Evolutionary conservation across 768 basidiomycete genomes (phyloP), one percentile per base, ranked within the genome.

Genomic region (Rhodotorula toruloides): DNA sequence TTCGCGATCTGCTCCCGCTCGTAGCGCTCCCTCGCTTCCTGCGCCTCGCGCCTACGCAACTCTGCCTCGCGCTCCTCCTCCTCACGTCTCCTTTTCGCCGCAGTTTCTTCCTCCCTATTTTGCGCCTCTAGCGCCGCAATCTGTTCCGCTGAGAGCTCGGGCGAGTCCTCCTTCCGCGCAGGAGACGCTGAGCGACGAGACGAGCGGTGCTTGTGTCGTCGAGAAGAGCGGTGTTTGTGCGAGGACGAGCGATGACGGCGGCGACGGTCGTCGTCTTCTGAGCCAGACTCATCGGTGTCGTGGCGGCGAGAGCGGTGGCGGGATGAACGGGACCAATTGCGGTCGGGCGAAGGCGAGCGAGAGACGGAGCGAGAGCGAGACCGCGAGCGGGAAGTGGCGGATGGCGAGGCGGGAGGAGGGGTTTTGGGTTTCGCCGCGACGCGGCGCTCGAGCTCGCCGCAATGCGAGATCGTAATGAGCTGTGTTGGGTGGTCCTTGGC

Each of bases 381-480:
- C 11, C 59, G 49, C 0, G 60, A 58, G n/a, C 65, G 60, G 34
- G 61, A 61, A 6, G 65, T 61, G 22, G 42, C 63, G 44, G 55
- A 50, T 19, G 44, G 48, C 12, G 59, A 21, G 42, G 73, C 40
- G 55, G 50, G 39, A 40, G 71, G 49, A 27, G 47, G 34, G 43
- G 71, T n/a, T n/a, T n/a, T 39, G 34, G 25, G 47, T 29, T 61
- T 61, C n/a, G 58, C 48, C 19, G 12, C 32, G 34, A 53, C 36
- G 34, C 49, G 44, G 14, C 74, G 54, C 40, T 74, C 87, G 43
- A 94, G 84, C 75, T 94, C 91, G 17, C 91, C 91, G 59, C 88
- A 90, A 75, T 86, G 89, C 6, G 81, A 77, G 67, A 94, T 84
- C 16, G 83, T 78, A 17, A 93, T 84, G 3, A 86, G 85, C 2